Percentiles rank a stretch among this genome's conserved stretches.
These are phyloP conservation scores for Tolypocladium ophioglossoides DNA, from an alignment of 2,329 filamentous ascomycete genomes.

Conservation along the genomic window DNA sequence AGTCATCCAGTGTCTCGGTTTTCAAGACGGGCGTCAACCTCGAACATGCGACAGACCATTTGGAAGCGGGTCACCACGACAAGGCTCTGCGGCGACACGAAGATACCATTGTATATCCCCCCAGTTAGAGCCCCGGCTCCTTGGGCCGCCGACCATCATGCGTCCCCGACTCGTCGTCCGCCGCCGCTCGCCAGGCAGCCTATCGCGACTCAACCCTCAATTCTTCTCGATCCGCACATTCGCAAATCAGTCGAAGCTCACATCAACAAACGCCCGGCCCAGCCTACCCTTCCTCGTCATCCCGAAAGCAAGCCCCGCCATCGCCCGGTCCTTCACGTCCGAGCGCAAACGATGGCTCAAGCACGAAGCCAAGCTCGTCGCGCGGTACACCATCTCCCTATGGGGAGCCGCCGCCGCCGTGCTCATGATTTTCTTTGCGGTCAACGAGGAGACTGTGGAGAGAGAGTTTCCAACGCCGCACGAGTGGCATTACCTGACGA, in stretches of 20 bases:
- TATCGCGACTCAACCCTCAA: conserved; percentile 7
- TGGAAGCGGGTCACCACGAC: neutral
- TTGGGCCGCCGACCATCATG: conserved; percentile 17
- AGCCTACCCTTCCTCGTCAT: conserved; percentile 38
- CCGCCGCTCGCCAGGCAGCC: conserved; percentile 11
- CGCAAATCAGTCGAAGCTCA: conserved; percentile 16
- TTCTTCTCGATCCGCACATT: conserved; percentile 14
- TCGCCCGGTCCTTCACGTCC: conserved; percentile 68
- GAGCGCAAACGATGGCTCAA: conserved; percentile 61
- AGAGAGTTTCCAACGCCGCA: conserved; percentile 67
- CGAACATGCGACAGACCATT: neutral
- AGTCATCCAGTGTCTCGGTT: neutral
- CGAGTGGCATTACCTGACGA: conserved; percentile 67
- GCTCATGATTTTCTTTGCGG: conserved; percentile 50
- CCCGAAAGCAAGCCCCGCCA: conserved; percentile 36
- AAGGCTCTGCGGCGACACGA: neutral
- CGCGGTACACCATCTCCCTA: conserved; percentile 55
- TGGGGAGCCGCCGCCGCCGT: conserved; percentile 54
- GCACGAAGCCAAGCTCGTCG: conserved; percentile 57
- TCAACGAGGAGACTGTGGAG: conserved; percentile 68
- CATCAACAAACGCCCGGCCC: conserved; percentile 20
- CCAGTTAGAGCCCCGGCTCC: conserved; percentile 3
- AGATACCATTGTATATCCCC: neutral
- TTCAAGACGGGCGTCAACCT: neutral
- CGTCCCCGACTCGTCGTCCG: conserved; percentile 27